Base-by-base conservation (phyloP, 2,329 filamentous ascomycete genomes). In the Aspergillus sp. region DNA sequence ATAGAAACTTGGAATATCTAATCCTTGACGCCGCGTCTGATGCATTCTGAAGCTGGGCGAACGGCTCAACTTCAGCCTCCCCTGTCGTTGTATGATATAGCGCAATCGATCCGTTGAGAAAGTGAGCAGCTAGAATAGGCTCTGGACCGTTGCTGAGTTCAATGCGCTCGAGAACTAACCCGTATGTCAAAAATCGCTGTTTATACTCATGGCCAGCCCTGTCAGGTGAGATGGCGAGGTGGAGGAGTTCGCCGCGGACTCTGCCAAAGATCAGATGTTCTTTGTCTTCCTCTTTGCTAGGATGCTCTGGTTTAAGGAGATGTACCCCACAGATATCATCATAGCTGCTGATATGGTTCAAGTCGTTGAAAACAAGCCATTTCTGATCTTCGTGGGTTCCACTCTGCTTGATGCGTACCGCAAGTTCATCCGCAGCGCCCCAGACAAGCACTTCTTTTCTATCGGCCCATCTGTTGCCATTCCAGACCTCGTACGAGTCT, bases 301-400 rank as follows among this genome's bases (percentile, higher is more conserved):
- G 56, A 42, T 73, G 68, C 26, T 66, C 59, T 5, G 71, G 64
- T 27, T 64, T 64, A 28, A 85, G 55, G 1, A 83, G 54, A 50
- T 77, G 76, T 39, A 84, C 48, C 28, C 73, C 70, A 12, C 77
- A 78, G 30, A 85, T 77, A 57, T 85, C 81, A 56, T 83, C 78
- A 43, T 72, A 40, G 69, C 79, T 68, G 50, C 78, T 77, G 26
- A 64, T 60, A 36, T 72, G 67, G 6, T 74, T 66, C 5, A 74
- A 61, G 10, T 77, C 73, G 43, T 72, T 72, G 52, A 79, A 81
- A 3, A 72, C 68, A 31, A 71, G 66, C 76, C 77, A 82, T 29
- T 60, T 58, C 44, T 62, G 64, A 42, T 58, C 55, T 37, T 33
- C 43, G 11, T 48, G 53, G 42, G 39, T 49, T 9, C 68, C 72